Evolutionary conservation across 441 rosid genomes (phyloP).

Genomic region (Pelargonium myrrhifolium): DNA sequence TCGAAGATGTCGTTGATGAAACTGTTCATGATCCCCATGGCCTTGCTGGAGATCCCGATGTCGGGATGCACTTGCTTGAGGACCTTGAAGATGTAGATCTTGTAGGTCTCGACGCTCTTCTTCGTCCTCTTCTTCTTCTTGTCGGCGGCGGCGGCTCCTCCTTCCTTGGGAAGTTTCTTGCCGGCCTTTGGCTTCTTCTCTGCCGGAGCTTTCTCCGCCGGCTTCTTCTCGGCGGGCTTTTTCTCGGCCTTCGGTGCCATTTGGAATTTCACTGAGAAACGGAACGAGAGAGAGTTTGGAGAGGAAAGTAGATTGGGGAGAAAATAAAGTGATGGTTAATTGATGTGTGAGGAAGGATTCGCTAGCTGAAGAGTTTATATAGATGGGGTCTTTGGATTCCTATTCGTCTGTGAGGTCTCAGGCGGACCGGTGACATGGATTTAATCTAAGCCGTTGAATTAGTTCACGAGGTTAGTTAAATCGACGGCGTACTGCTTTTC

Average conservation of each 20-base stretch:
- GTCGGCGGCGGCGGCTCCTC: conserved; percentile 25
- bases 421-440: no score
- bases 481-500: no score
- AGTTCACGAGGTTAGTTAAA: no score
- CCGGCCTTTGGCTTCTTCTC: conserved; percentile 59
- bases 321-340: no score
- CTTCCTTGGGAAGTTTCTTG: conserved; percentile 49
- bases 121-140: conserved; percentile 49
- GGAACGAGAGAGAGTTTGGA: no score
- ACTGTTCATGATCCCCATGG: conserved; percentile 16
- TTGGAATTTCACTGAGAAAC: no score
- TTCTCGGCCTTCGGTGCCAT: conserved; percentile 39
- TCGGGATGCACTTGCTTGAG: conserved; percentile 48
- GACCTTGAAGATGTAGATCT: conserved; percentile 63
- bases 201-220: conserved; percentile 42
- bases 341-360: no score
- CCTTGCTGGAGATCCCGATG: conserved; percentile 51
- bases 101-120: conserved; percentile 49
- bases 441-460: no score
- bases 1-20: conserved; percentile 32
- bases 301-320: no score
- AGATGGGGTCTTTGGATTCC: no score
- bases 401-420: no score
- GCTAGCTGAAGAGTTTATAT: no score
- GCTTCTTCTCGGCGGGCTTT: conserved; percentile 24